Base-by-base conservation (phyloP, 1,139 yeast genomes). In the Candida neerlandica region DNA sequence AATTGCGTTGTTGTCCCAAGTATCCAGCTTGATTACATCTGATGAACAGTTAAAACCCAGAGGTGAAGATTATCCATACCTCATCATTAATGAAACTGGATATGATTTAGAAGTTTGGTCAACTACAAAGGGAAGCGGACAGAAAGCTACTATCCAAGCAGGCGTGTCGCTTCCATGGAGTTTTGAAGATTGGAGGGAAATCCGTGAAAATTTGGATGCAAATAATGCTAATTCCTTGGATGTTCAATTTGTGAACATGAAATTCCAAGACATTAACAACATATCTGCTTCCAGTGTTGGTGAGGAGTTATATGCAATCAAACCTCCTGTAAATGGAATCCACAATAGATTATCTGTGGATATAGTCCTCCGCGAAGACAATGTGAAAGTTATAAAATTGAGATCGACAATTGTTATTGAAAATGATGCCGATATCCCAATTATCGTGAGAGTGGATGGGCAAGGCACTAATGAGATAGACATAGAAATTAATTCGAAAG, bases 121-220 rank as follows among this genome's bases (percentile, higher is more conserved):
- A 49, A 68, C 69, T 42, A 59, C 59, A 0, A 55, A 55, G 2
- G 51, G 51, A 5, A 57, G 41, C 32, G 60, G 43, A 9, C 49
- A 47, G 12, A 51, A 49, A 30, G 71, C 77, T 0, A 51, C 62
- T 0, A 65, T 91, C 21, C 71, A 71, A 43, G 77, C 84, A 41
- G 79, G 81, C 3, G 80, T 78, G 5, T 69, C 70, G 6, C 67
- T 82, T 10, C 87, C 92, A 0, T 95, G 98, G 98, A 85, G 94
- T 41, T 95, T 95, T 71, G 96, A 92, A 61, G 97, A 94, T 61
- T 94, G 98, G 97, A 78, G 89, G 54, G 79, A 78, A 32, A 82
- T 91, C 18, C 84, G 99, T 65, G 96, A 94, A 61, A 84, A 85
- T 51, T 71, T 91, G 50, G 85, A 83, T 54, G 82, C 89, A 2